Base-by-base conservation (phyloP, 2,329 filamentous ascomycete genomes). In the Aspergillus fructus region DNA sequence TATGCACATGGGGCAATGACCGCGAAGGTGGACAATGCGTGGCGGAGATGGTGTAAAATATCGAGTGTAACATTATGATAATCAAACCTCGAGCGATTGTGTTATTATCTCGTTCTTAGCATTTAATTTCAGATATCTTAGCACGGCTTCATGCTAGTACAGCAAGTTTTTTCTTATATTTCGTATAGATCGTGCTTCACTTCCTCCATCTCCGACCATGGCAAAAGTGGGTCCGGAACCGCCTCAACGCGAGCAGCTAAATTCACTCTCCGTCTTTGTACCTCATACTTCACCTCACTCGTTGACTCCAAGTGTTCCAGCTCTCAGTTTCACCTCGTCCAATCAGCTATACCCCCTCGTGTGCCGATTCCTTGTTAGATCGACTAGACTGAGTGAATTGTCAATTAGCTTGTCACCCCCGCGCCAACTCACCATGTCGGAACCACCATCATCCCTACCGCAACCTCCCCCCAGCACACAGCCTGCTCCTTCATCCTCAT, bases 1-100 rank as follows among this genome's bases (percentile, higher is more conserved):
- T 9, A 71, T 76, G 66, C 73, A 75, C 52, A 42, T 71, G 52
- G 66, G 65, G 27, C 69, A 72, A 60, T 73, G 64, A 58, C 7
- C 23, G 11, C 17, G 19, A 19, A 11, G n/a, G 19, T 11, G 17
- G 23, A 15, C 34, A 17, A 40, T 19, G 5, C 19, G 27, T 37
- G 41, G 17, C 13, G 6, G 27, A 23, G 46, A 17, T 43, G 24
- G 37, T 55, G 53, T 49, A 55, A 42, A 49, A 49, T 15, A 43
- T 49, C 15, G 19, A 15, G 34, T 55, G 53, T 55, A 55, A 49
- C 45, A 49, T 43, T 24, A 55, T 49, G 13, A 17, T 33, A 41
- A 48, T 34, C 37, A 40, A 30, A 43, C 19, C 19, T 37, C 34
- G 34, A 42, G 50, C 41, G 24, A 39, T 49, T 19, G 17, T 5